Base-by-base conservation (phyloP, 148 eudicot genomes). In the Amaranthus cruentus region DNA sequence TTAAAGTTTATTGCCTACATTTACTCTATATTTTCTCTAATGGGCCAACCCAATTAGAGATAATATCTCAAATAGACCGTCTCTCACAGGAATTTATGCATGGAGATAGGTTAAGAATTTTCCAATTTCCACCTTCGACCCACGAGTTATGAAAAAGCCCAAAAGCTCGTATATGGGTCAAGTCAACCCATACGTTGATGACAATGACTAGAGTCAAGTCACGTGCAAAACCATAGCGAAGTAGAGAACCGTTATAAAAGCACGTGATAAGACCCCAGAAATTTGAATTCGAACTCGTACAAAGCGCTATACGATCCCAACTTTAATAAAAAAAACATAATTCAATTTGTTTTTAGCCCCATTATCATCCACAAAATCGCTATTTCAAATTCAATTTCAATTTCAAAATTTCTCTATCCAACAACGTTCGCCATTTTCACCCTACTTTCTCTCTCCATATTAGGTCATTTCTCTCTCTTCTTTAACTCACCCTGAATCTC, bases 261-360 rank as follows among this genome's bases (percentile, higher is more conserved):
- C 78, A 75, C 66, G 78, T 75, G 78, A 57, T 72, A 2, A 28
- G 38, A 14, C 7, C 70, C 71, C 62, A 55, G 18, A 52, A 70
- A 70, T 77, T 77, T 70, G 75, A 77, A 77, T 77, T 77, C 69
- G 9, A 18, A 64, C 57, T 18, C 9, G 38, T 28, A 28, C 38
- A 28, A 28, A 43, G 68, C 62, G 60, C 48, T 52, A 28, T 28
- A 28, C 38, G 38, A 28, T 28, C 38, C 38, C 38, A 28, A 28
- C 38, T 28, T 28, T 28, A 28, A 28, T 28, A 28, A 28, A 28
- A 28, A 28, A 28, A 0, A 28, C n/a, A 28, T 28, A 28, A 28
- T 28, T 28, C 38, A 28, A 28, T 28, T 55, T 11, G 58, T 55
- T 55, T 55, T 55, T 55, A 5, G 58, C 12, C 14, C 58, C 14